A percentile compares a stretch with the other conserved stretches of the same genome.
Conservation (phyloP, 75 land plant species). For the Cryptomeria japonica region DNA sequence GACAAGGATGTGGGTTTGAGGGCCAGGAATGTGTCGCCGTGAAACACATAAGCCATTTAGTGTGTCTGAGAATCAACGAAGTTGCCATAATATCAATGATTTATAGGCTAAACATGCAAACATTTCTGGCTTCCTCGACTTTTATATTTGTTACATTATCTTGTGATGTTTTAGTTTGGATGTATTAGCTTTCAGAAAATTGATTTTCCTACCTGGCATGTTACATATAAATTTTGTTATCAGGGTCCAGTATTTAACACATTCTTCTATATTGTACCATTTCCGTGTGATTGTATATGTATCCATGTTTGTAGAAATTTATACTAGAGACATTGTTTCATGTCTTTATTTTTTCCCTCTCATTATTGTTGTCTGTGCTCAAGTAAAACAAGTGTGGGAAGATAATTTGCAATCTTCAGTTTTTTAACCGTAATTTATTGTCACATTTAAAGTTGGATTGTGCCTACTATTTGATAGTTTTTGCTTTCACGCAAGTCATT, state of each 20-base stretch:
- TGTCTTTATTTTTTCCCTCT: background rate
- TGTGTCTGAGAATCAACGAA: background rate
- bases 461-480: background rate
- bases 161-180: background rate
- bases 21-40: no score
- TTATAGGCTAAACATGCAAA: background rate
- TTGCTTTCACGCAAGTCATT: background rate
- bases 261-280: no score
- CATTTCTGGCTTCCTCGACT: background rate
- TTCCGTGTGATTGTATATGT: background rate
- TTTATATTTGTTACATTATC: background rate
- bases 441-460: background rate
- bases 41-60: no score
- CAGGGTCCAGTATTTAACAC: background rate
- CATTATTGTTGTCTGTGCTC: background rate
- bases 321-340: background rate
- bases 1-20: no score
- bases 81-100: background rate
- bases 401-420: background rate
- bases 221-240: no score
- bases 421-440: background rate
- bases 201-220: background rate
- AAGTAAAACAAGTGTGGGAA: background rate
- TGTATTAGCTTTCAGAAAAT: background rate
- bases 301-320: background rate